These are phyloP conservation scores for Massospora cicadina DNA, from an alignment of 371 early-diverging fungal genomes.

Conservation along the genomic window DNA sequence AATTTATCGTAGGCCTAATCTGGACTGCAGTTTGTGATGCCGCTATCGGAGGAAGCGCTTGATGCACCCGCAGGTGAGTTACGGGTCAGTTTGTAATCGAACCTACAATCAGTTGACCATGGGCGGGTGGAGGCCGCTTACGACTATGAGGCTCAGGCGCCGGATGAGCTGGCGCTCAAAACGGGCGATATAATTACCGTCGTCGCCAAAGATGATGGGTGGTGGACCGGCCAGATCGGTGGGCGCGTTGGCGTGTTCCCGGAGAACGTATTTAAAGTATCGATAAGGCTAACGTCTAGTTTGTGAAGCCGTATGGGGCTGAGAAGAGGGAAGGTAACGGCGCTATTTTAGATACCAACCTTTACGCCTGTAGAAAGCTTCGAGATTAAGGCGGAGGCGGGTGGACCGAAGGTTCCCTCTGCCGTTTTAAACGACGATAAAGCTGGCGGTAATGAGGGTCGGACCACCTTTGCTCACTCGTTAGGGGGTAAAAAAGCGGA, in stretches of 20 bases:
- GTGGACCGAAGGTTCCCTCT: too few species aligned
- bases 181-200: constrained; percentile 46
- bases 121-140: constrained; percentile 27
- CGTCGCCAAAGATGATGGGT: constrained; percentile 43
- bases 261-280: constrained; percentile 22
- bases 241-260: constrained; percentile 51
- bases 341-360: too few species aligned
- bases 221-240: constrained; percentile 47
- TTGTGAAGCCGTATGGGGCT: not conserved
- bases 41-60: constrained; percentile 11
- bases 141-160: constrained; percentile 44
- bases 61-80: constrained; percentile 12
- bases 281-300: not conserved
- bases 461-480: not conserved
- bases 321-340: not conserved
- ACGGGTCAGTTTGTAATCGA: constrained; percentile 2
- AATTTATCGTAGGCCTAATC: not conserved
- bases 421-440: not conserved
- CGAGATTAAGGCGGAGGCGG: too few species aligned
- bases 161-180: constrained; percentile 42
- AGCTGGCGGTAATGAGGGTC: not conserved
- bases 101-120: not conserved
- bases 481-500: not conserved
- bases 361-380: too few species aligned
- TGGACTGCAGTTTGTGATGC: constrained; percentile 16